A percentile compares a stretch with the other conserved stretches of the same genome.
Evolutionary conservation across 768 basidiomycete species (phyloP).

Genomic region (Coprinopsis strossmayeri): DNA sequence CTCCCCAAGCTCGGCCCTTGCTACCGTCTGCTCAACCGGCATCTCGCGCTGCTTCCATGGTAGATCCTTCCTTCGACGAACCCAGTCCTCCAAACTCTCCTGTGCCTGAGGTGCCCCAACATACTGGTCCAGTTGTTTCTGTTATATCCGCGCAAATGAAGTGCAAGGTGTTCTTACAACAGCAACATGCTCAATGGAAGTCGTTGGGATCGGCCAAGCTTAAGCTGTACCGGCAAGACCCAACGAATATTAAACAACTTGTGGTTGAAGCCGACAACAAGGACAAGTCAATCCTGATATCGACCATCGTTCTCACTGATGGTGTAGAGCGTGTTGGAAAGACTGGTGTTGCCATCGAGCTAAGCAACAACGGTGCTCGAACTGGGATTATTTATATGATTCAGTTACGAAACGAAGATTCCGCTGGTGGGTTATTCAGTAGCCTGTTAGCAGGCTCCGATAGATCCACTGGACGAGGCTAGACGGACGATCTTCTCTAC

Average conservation of each 20-base stretch:
- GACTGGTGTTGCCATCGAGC: conserved; percentile 94
- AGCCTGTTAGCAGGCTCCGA: conserved; percentile 85
- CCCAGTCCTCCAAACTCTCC: conserved; percentile 87
- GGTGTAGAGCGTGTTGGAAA: conserved; percentile 98
- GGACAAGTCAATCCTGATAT: conserved; percentile 75
- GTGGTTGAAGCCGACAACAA: conserved; percentile 86
- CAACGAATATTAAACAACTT: conserved; percentile 90
- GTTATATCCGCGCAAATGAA: conserved; percentile 87
- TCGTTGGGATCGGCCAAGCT: conserved; percentile 82
- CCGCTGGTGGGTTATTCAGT: conserved; percentile 80
- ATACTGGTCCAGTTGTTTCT: conserved; percentile 67
- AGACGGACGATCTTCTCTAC: too few relatives aligned
- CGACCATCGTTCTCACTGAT: conserved; percentile 92
- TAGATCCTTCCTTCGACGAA: conserved; percentile 49
- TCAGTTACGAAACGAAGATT: conserved; percentile 84
- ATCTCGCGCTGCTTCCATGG: conserved; percentile 45
- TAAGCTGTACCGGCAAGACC: conserved; percentile 78
- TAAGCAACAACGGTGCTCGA: conserved; percentile 85
- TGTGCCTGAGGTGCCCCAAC: conserved; percentile 41
- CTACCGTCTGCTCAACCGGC: conserved; percentile 58
- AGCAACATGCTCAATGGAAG: conserved; percentile 98
- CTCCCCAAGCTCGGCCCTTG: conserved; percentile 44
- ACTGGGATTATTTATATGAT: conserved; percentile 98
- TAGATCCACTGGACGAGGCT: conserved; percentile 40
- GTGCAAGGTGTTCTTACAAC: conserved; percentile 96